A percentile compares a stretch with the other conserved stretches of the same genome.
These are phyloP conservation scores for Solanum tarijense DNA, from an alignment of 257 asterid genomes.

Conservation along the genomic window DNA sequence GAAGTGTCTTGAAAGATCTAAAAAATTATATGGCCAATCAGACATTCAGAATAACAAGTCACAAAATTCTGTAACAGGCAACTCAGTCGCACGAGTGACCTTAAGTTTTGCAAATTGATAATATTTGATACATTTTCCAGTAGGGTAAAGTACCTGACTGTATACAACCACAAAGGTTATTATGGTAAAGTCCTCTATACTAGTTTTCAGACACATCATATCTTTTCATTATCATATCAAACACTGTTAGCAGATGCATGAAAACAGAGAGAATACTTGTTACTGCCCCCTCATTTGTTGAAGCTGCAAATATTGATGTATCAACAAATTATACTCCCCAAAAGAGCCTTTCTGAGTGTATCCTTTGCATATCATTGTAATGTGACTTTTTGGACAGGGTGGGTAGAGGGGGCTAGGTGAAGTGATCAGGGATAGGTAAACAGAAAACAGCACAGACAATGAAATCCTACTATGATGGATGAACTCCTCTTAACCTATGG, in stretches of 20 bases:
- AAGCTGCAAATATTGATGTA: neutral
- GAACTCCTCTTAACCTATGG: neutral
- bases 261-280: neutral
- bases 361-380: neutral
- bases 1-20: neutral
- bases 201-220: neutral
- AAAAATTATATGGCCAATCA: neutral
- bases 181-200: neutral
- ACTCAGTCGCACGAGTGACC: neutral
- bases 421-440: neutral
- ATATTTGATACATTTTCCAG: neutral
- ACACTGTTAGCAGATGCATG: neutral
- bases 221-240: neutral
- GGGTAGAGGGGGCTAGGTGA: neutral
- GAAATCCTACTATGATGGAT: neutral
- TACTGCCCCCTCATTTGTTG: neutral
- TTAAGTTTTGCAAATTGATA: neutral
- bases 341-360: neutral
- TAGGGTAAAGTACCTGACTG: neutral
- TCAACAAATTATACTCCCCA: neutral
- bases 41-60: neutral
- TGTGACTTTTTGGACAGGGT: neutral
- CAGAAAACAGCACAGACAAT: neutral
- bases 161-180: neutral
- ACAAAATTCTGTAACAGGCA: neutral